Evolutionary conservation across 805 yeast species (phyloP), one percentile per base, ranked within the genome.

Genomic region (Pichia pseudocactophila): DNA sequence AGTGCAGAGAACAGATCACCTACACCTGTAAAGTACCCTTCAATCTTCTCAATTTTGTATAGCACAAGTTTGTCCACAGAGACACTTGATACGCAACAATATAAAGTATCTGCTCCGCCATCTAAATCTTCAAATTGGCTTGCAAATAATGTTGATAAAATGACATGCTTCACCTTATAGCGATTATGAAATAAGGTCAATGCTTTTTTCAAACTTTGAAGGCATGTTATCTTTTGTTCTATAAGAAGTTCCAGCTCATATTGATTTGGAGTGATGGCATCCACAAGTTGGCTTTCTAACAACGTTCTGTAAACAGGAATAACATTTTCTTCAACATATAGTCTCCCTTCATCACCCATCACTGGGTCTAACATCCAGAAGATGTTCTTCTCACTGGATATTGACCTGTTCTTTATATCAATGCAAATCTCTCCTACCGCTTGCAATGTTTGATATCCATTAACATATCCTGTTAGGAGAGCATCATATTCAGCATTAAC

Each of bases 1-100:
- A 89, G 59, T 0, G 95, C 90, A 0, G 95, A 80, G 53, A 90
- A 89, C 34, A 89, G 62, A 55, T 89, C 97, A 7, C 97, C 97
- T 0, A 92, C 95, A 2, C 97, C 97, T 0, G 96, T 86, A 63
- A 89, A 90, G 58, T 90, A 87, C 5, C 90, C 80, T 42, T 80
- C 76, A 34, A 86, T 73, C 30, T 70, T 66, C 2, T 84, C 82
- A 12, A 82, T 70, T 49, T 70, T 69, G 52, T 74, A 78, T 37
- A 64, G 38, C 4, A 52, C 39, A 2, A 63, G 47, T 3, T 36
- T 25, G 12, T 47, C 50, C 3, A 51, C 56, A 7, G 25, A 28
- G 7, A 44, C 41, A 4, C 70, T 54, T 1, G 78, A 73, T 10
- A 73, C 69, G 12, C 74, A 70, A 16, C 76, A 66, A 44, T 65